These are phyloP conservation scores for Aspergillus sp. DNA, from an alignment of 2,329 filamentous ascomycete species.

Conservation along the genomic window DNA sequence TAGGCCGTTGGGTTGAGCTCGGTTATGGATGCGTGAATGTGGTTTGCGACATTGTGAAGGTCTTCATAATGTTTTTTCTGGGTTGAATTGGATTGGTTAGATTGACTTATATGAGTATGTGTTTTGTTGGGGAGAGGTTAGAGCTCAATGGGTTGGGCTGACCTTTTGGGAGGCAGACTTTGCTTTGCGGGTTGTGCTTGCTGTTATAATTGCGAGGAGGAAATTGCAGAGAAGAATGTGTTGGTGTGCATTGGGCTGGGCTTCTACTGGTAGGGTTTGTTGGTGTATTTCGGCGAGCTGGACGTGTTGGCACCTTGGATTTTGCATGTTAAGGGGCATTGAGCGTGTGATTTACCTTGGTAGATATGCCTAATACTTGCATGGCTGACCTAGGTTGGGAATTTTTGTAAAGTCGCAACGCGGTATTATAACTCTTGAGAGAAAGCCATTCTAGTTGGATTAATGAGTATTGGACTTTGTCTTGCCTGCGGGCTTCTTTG, in stretches of 20 bases:
- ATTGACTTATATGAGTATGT: conserved; percentile 47
- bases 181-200: conserved; percentile 50
- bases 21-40: conserved; percentile 55
- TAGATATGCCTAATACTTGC: conserved; percentile 53
- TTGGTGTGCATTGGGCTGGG: conserved; percentile 51
- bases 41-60: conserved; percentile 59
- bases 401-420: conserved; percentile 60
- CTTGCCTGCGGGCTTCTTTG: conserved; percentile 42
- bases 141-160: conserved; percentile 9
- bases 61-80: conserved; percentile 53
- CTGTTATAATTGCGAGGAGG: conserved; percentile 51
- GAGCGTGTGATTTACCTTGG: conserved; percentile 33
- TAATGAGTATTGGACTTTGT: conserved; percentile 55
- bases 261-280: conserved; percentile 15
- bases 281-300: conserved; percentile 43
- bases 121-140: conserved; percentile 12
- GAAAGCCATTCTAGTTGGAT: conserved; percentile 81
- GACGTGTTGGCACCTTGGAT: background rate
- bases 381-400: conserved; percentile 58
- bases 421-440: conserved; percentile 76
- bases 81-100: background rate
- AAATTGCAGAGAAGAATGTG: conserved; percentile 71
- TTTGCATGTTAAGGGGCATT: background rate
- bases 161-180: conserved; percentile 42
- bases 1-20: conserved; percentile 20